Conservation (phyloP, 768 basidiomycete genomes). For the Auricularia sp. region DNA sequence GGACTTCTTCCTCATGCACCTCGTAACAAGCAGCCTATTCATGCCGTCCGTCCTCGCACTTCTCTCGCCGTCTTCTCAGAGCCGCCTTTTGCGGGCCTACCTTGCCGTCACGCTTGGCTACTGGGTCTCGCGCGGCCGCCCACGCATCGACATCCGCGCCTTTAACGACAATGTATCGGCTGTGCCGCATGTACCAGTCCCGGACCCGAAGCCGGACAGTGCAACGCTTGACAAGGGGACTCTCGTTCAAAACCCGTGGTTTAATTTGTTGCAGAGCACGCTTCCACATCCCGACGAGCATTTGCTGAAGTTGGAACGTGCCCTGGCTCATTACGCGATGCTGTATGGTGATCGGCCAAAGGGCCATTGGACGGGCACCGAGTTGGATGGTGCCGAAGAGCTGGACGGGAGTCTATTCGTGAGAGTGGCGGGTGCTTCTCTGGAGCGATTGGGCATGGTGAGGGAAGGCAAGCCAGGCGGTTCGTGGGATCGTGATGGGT, state of each 20-base stretch:
- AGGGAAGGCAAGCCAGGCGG: slow-evolving; percentile 25
- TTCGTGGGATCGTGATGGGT: slow-evolving; percentile 21
- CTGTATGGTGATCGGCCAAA: slow-evolving; percentile 29
- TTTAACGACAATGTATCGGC: slow-evolving; percentile 31
- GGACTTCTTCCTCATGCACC: slow-evolving; percentile 53
- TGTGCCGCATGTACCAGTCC: slow-evolving; percentile 17
- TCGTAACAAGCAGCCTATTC: slow-evolving; percentile 59
- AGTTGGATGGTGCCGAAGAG: slow-evolving; percentile 40
- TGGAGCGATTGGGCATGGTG: slow-evolving; percentile 32
- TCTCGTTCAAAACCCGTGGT: slow-evolving; percentile 47
- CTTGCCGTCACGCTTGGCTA: slow-evolving; percentile 41
- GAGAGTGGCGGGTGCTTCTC: slow-evolving; percentile 40
- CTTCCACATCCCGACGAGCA: slow-evolving; percentile 54
- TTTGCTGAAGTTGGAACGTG: slow-evolving; percentile 31
- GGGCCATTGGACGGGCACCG: slow-evolving; percentile 12
- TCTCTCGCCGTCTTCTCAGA: slow-evolving; percentile 32
- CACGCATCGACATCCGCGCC: slow-evolving; percentile 35
- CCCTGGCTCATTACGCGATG: slow-evolving; percentile 36
- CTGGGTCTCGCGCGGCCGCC: slow-evolving; percentile 51
- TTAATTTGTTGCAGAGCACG: slow-evolving; percentile 41
- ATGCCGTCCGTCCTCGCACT: slow-evolving; percentile 38
- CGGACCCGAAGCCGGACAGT: slow-evolving; percentile 12
- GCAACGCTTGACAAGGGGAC: slow-evolving; percentile 14
- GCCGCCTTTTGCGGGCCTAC: slow-evolving; percentile 48
- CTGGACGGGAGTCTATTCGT: slow-evolving; percentile 59